Evolutionary conservation across 164 flowering plant genomes (phyloP).

Genomic region (Saururus chinensis): DNA sequence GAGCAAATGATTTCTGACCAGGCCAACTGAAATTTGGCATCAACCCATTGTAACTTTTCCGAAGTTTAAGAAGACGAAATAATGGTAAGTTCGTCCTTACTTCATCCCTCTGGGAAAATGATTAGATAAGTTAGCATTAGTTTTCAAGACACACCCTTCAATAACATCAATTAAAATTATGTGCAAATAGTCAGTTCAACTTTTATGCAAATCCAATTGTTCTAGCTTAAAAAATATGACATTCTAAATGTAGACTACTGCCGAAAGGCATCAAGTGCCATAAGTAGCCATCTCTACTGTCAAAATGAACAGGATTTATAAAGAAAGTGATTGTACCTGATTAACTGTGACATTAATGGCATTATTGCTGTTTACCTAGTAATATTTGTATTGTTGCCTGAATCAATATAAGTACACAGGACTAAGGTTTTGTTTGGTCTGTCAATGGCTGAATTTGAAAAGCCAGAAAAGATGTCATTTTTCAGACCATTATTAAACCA

Average conservation of each 20-base stretch:
- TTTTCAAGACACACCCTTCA: neutral
- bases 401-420: too few relatives aligned
- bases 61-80: neutral
- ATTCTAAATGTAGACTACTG: neutral
- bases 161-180: neutral
- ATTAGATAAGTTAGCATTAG: neutral
- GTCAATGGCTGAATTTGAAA: too few relatives aligned
- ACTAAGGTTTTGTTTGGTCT: too few relatives aligned
- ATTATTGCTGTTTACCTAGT: too few relatives aligned
- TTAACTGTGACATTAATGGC: neutral
- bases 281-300: too few relatives aligned
- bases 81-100: neutral
- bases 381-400: too few relatives aligned
- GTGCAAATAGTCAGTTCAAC: neutral
- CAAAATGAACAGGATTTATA: neutral
- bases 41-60: neutral
- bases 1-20: neutral
- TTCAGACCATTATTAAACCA: too few relatives aligned
- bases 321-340: neutral
- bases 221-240: neutral
- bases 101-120: neutral
- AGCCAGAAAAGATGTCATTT: too few relatives aligned
- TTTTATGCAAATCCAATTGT: neutral
- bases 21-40: neutral
- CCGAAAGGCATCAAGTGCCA: neutral